Conservation (phyloP, 768 basidiomycete species). For the Sistotremastrum suecicum region DNA sequence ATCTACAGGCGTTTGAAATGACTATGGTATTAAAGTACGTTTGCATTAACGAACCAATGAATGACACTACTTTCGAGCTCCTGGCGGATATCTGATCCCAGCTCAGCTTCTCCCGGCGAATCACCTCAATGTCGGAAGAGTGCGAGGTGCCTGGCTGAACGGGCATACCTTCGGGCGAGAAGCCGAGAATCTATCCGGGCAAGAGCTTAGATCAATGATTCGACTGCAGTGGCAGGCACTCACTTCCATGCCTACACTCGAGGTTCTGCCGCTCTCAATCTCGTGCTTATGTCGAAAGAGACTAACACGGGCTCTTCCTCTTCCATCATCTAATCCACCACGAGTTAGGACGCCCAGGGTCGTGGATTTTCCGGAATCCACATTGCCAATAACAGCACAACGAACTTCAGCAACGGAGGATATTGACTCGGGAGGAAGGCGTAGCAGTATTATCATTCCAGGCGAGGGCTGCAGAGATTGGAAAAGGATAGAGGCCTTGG, state of each 20-base stretch:
- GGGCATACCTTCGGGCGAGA: slow-evolving; percentile 59
- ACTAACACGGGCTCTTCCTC: slow-evolving; percentile 71
- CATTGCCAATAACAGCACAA: slow-evolving; percentile 92
- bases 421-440: slow-evolving; percentile 64
- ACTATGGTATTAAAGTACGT: neutral
- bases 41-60: slow-evolving; percentile 47
- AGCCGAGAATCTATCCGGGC: slow-evolving; percentile 64
- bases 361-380: slow-evolving; percentile 88
- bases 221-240: slow-evolving; percentile 7
- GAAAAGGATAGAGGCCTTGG: slow-evolving; percentile 36
- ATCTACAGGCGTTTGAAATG: slow-evolving; percentile 30
- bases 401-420: slow-evolving; percentile 82
- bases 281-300: slow-evolving; percentile 97
- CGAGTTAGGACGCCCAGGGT: slow-evolving; percentile 92
- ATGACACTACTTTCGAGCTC: slow-evolving; percentile 86
- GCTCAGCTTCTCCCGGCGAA: slow-evolving; percentile 73
- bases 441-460: slow-evolving; percentile 46
- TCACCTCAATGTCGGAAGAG: slow-evolving; percentile 43
- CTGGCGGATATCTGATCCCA: slow-evolving; percentile 93
- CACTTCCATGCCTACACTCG: slow-evolving; percentile 95
- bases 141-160: slow-evolving; percentile 56
- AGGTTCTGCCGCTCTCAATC: slow-evolving; percentile 88
- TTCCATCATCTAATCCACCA: slow-evolving; percentile 70
- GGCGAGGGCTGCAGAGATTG: slow-evolving; percentile 21
- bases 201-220: neutral